Evolutionary conservation across 106 monocot species (phyloP).

Genomic region (Posidonia australis): DNA sequence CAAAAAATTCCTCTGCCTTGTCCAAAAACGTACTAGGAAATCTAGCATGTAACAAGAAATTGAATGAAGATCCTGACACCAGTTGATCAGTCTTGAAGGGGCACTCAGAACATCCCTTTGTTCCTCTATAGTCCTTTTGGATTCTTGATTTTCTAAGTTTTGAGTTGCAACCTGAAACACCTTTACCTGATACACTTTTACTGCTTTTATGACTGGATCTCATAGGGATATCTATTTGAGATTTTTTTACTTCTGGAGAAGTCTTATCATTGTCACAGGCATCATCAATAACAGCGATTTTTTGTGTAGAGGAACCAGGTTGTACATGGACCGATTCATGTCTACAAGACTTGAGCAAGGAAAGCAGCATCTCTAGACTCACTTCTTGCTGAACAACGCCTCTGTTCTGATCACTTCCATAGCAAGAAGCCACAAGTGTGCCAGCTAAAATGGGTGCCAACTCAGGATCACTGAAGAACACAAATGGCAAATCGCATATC

Average conservation of each 20-base stretch:
- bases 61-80: slow-evolving; percentile 26
- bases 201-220: slow-evolving; percentile 34
- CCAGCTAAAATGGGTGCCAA: slow-evolving; percentile 74
- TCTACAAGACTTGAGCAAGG: slow-evolving; percentile 66
- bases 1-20: slow-evolving; percentile 79
- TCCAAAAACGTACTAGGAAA: slow-evolving; percentile 61
- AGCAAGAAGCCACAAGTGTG: slow-evolving; percentile 75
- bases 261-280: slow-evolving; percentile 25
- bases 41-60: slow-evolving; percentile 56
- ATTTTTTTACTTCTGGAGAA: slow-evolving; percentile 28
- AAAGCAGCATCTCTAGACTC: slow-evolving; percentile 88
- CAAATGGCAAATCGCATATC: slow-evolving; percentile 93
- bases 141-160: slow-evolving; percentile 38
- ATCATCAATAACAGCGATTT: slow-evolving; percentile 15
- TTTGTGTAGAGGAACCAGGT: slow-evolving; percentile 15
- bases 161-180: slow-evolving; percentile 12
- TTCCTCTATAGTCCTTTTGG: slow-evolving; percentile 43
- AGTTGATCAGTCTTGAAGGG: slow-evolving; percentile 44
- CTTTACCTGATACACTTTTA: slow-evolving; percentile 22
- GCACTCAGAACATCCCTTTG: slow-evolving; percentile 52
- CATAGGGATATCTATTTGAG: slow-evolving; percentile 25
- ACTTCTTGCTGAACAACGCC: slow-evolving; percentile 85
- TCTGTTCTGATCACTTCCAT: slow-evolving; percentile 84
- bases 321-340: slow-evolving; percentile 22
- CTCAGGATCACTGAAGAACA: slow-evolving; percentile 93